Conservation (phyloP, 108 stramenopile genomes). For the Cyclotella choctawhatcheeana region DNA sequence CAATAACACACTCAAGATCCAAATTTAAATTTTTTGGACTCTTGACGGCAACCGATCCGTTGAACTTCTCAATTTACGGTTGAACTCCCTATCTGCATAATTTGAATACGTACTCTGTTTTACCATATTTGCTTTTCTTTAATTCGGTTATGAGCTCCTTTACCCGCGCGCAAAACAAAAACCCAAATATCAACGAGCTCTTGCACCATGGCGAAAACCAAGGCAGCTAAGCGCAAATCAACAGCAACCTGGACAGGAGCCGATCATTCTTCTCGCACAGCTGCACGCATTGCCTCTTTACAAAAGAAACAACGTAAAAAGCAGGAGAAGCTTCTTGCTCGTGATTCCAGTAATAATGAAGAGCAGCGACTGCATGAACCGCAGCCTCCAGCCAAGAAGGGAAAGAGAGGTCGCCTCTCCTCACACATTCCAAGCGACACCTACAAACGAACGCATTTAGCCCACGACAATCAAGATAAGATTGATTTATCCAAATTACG, state of each 20-base stretch:
- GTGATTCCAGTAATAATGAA: neutral
- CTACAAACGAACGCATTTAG: slow-evolving; percentile 54
- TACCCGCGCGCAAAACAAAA: too few relatives aligned
- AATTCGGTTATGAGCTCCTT: too few relatives aligned
- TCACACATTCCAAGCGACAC: slow-evolving; percentile 15
- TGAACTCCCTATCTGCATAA: too few relatives aligned
- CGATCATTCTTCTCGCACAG: slow-evolving; percentile 42
- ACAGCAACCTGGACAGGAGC: slow-evolving; percentile 29
- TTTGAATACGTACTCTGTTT: too few relatives aligned
- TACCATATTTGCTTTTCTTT: too few relatives aligned
- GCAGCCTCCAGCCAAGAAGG: neutral
- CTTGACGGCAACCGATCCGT: too few relatives aligned
- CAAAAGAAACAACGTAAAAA: slow-evolving; percentile 31
- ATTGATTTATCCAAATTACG: slow-evolving; percentile 55
- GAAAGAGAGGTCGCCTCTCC: slow-evolving; percentile 23
- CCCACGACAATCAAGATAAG: slow-evolving; percentile 38
- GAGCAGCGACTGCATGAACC: neutral
- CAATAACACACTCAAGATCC: too few relatives aligned
- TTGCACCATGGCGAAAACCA: slow-evolving; percentile 45
- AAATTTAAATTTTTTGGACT: too few relatives aligned
- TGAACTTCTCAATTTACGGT: too few relatives aligned
- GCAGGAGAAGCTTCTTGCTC: slow-evolving; percentile 3
- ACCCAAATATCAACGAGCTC: too few relatives aligned
- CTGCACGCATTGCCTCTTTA: slow-evolving; percentile 41
- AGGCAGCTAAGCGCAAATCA: slow-evolving; percentile 48